phyloP scores from a whole-genome alignment of 495 filamentous ascomycete species.

The Lophium mytilinum region DNA sequence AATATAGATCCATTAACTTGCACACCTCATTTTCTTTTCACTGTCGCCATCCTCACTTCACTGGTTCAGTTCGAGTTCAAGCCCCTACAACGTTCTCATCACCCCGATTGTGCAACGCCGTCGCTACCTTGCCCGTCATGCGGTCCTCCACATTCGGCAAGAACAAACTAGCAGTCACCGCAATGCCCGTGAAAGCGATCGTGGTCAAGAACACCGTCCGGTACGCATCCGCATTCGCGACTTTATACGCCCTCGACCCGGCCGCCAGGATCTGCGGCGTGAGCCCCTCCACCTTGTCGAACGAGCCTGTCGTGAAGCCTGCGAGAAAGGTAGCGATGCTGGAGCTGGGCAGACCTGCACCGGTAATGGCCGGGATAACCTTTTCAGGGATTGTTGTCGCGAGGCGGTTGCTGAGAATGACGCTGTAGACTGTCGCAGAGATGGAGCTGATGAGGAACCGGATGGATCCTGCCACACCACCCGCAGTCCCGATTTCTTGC shows the following conservation, averaged over 20 bases:
- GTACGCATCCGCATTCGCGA: slow-evolving; percentile 21
- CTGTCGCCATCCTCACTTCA: too few relatives aligned
- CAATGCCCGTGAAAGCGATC: slow-evolving; percentile 20
- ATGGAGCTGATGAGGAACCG: slow-evolving; percentile 12
- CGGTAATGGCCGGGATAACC: slow-evolving; percentile 6
- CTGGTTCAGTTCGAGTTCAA: too few relatives aligned
- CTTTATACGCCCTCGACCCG: slow-evolving; percentile 13
- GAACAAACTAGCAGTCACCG: slow-evolving; percentile 15
- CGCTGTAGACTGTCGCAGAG: slow-evolving; percentile 8
- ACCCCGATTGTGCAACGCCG: slow-evolving; percentile 3
- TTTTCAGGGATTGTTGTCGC: slow-evolving; percentile 5
- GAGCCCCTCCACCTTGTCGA: slow-evolving; percentile 9
- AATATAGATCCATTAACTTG: too few relatives aligned
- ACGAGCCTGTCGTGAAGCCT: slow-evolving; percentile 11
- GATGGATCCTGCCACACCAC: slow-evolving; percentile 14
- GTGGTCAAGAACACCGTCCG: slow-evolving; percentile 17
- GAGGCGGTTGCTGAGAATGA: slow-evolving; percentile 10
- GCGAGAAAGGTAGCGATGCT: slow-evolving; percentile 13
- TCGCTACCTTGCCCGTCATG: slow-evolving; percentile 5
- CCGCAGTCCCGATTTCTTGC: slow-evolving; percentile 4
- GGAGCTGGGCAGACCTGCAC: slow-evolving; percentile 16
- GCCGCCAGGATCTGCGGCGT: slow-evolving; percentile 4
- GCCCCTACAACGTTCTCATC: not conserved
- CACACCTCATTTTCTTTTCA: too few relatives aligned
- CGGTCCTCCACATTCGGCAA: slow-evolving; percentile 11